Percentiles rank a stretch among this genome's conserved stretches.
phyloP scores from a whole-genome alignment of 345 rosid genomes.

The Turnera subulata region DNA sequence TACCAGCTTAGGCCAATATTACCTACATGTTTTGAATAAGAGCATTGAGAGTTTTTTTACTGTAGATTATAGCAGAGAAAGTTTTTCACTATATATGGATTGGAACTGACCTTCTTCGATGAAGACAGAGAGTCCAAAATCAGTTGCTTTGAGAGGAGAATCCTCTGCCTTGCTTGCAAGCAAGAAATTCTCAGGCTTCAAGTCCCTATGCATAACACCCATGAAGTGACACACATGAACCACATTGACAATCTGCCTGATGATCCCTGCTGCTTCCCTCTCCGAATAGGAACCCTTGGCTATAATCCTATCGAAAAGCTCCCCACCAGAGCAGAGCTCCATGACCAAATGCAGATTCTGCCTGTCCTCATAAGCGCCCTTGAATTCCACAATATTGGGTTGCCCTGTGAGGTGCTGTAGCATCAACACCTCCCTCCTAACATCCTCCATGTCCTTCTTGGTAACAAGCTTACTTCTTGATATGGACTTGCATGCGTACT shows the following conservation, averaged over 20 bases:
- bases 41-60: too few species aligned
- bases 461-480: constrained; percentile 18
- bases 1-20: too few species aligned
- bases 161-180: constrained; percentile 1
- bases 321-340: constrained; percentile 34
- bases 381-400: constrained; percentile 33
- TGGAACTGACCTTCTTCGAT: constrained; percentile 24
- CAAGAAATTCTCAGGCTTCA: constrained; percentile 38
- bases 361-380: constrained; percentile 28
- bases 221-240: constrained; percentile 33
- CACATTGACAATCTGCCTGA: constrained; percentile 29
- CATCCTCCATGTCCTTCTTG: constrained; percentile 20
- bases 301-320: constrained; percentile 32
- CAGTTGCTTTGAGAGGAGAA: constrained; percentile 27
- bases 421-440: constrained; percentile 24
- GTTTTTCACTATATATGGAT: too few species aligned
- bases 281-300: constrained; percentile 22
- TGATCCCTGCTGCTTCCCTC: constrained; percentile 15
- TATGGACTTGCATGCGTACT: constrained; percentile 29
- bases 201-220: constrained; percentile 34
- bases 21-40: too few species aligned
- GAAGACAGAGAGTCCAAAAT: constrained; percentile 33
- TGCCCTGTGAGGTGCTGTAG: constrained; percentile 27
- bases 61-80: too few species aligned
- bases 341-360: constrained; percentile 22